These are phyloP conservation scores for Fusarium annulatum DNA, from an alignment of 2,329 filamentous ascomycete species.

Conservation along the genomic window DNA sequence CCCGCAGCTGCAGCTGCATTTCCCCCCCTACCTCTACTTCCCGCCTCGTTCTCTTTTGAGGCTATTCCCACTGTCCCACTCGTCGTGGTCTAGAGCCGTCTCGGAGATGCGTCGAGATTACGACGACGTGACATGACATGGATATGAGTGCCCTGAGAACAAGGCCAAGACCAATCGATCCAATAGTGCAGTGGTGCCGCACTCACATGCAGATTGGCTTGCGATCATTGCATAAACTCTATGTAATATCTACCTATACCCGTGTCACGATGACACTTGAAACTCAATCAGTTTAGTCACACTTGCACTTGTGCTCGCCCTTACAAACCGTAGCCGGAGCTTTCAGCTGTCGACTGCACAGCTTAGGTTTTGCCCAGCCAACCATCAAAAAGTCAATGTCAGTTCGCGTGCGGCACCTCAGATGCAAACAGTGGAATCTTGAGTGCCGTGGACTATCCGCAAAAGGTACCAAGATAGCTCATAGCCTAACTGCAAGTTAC, in stretches of 20 bases:
- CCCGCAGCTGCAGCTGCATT: constrained; percentile 1
- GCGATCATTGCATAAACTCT: constrained; percentile 15
- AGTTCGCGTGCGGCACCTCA: constrained; percentile 3
- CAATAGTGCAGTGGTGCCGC: not conserved
- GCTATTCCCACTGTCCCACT: constrained; percentile 30
- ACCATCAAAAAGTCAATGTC: constrained; percentile 9
- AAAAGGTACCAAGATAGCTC: not conserved
- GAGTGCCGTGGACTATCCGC: not conserved
- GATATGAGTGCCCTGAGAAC: not conserved
- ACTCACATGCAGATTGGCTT: not conserved
- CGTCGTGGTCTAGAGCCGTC: not conserved
- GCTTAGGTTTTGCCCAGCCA: not conserved
- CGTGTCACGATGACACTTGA: constrained; percentile 1
- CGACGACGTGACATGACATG: constrained; percentile 18
- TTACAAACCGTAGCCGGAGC: not conserved
- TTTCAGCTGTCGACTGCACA: not conserved
- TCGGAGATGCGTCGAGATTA: constrained; percentile 19
- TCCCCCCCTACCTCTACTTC: not conserved
- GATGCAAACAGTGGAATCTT: not conserved
- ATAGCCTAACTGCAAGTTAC: not conserved
- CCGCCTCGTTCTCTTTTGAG: constrained; percentile 16
- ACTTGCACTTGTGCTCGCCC: not conserved
- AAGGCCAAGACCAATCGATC: not conserved
- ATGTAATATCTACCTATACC: constrained; percentile 7
- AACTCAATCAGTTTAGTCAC: not conserved